Evolutionary conservation across 2,329 filamentous ascomycete species (phyloP), one percentile per base, ranked within the genome.

Genomic region (Aspergillus pseudoviridinutans): DNA sequence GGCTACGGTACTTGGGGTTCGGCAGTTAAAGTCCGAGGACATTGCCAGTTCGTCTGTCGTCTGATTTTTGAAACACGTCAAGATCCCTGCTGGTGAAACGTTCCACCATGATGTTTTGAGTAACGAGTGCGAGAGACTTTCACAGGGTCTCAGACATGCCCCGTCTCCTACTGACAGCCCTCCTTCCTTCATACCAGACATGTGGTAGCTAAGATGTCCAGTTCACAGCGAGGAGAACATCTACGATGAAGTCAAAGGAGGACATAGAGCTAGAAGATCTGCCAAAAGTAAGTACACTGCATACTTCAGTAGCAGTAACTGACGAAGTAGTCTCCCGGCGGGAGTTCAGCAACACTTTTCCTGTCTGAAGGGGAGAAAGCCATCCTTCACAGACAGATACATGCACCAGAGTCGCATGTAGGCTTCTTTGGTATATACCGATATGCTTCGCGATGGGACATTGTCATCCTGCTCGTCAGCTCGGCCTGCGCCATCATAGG

Each of bases 351-450:
- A 51, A 32, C 44, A 49, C 56, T 61, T 20, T 46, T 55, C 3
- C 53, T 59, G 9, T 62, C 60, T 77, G 57, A 86, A 54, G 85
- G 54, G 8, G 60, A 91, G 71, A 85, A 82, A 49, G 77, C 80
- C 25, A 81, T 91, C 55, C 77, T 92, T 58, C 84, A 80, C 67
- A 78, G 78, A 57, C 89, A 92, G 74, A 79, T 91, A 60, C 75
- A 83, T 47, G 85, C 84, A 0, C 86, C 86, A 35, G 78, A 82
- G 10, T 77, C 86, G 54, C 83, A 85, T 66, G 79, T 88, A 41
- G 85, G 83, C 28, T 79, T 87, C 60, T 77, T 78, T 58, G 82
- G 82, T 0, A 77, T 90, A 25, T 90, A 84, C 68, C 83, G 88
- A 59, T 91, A 89, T 76, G 82, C 87, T 4, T 85, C 84, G 2